Percentiles rank a stretch among this genome's conserved stretches.
phyloP scores from a whole-genome alignment of 768 basidiomycete genomes.

The Tremella yokohamensis region DNA sequence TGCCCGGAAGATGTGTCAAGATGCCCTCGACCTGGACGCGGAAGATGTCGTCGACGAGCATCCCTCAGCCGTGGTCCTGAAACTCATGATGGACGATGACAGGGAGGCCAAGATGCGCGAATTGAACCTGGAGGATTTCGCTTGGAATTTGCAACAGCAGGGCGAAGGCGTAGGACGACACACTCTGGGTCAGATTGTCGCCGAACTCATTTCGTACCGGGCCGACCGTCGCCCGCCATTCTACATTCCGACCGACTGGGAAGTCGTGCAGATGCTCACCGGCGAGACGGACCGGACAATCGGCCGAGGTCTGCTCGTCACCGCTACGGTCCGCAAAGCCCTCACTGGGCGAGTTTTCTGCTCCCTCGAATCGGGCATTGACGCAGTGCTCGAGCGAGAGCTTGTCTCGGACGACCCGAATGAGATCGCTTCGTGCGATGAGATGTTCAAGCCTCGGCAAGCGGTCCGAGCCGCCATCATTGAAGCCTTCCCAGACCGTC shows the following conservation, averaged over 20 bases:
- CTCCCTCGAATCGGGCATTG: constrained; percentile 88
- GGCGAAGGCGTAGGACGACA: constrained; percentile 80
- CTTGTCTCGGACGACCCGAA: constrained; percentile 55
- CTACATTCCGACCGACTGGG: constrained; percentile 64
- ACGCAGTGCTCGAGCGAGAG: constrained; percentile 66
- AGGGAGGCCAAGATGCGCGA: constrained; percentile 77
- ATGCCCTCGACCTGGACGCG: constrained; percentile 94
- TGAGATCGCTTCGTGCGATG: constrained; percentile 47
- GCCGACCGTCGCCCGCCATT: constrained; percentile 69
- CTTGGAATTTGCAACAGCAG: constrained; percentile 79
- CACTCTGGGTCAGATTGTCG: constrained; percentile 80
- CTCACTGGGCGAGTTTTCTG: constrained; percentile 64
- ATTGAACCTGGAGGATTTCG: constrained; percentile 93
- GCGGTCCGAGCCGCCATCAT: constrained; percentile 75
- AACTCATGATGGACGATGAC: constrained; percentile 78
- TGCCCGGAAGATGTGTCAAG: constrained; percentile 96
- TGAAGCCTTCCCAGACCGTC: constrained; percentile 61
- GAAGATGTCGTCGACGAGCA: constrained; percentile 91
- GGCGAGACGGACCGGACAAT: constrained; percentile 82
- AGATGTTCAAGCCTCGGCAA: constrained; percentile 70
- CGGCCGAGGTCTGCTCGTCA: constrained; percentile 70
- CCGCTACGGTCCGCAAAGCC: constrained; percentile 58
- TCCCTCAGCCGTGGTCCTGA: constrained; percentile 79
- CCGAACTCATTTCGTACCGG: constrained; percentile 77
- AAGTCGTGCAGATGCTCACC: constrained; percentile 89